Evolutionary conservation across 768 basidiomycete species (phyloP), one percentile per base, ranked within the genome.

Genomic region (Leucosporidium yakuticum): DNA sequence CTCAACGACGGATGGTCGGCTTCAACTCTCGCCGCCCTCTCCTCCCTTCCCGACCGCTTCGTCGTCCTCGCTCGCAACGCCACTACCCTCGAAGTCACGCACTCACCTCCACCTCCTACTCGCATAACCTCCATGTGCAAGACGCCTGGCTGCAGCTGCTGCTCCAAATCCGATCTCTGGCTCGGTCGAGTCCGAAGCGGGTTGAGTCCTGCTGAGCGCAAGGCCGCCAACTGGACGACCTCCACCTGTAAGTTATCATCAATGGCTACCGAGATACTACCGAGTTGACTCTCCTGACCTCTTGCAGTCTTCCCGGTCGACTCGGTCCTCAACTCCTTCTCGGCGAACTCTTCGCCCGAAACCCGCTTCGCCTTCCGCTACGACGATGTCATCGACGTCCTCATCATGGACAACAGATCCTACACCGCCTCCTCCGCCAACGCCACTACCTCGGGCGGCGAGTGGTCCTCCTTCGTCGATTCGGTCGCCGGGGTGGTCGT

Each of bases 341-440:
- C 36, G 31, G 36, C 12, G 8, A 69, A 65, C 7, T 67, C 65
- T 14, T 69, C 68, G 11, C 68, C 71, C 56, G 71, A 73, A 29
- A 2, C 50, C 14, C 71, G 68, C 21, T 73, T 69, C 50, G 68
- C 64, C 15, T 31, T 39, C 27, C 23, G 62, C 0, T 73, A 51
- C 60, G 0, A 19, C 21, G 71, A 69, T 63, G 44, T 20, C 14
- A 53, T 25, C 65, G 71, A 73, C 44, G 50, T 56, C 15, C 51
- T 73, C 49, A 25, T 73, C 29, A 50, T 73, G 51, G 71, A 73
- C 56, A 31, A 61, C 9, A 48, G 60, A 19, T 36, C 68, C 1
- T 50, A 68, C 27, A 44, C 54, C 21, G 57, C 23, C 47, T 19
- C 56, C 21, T 71, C 67, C 1, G 39, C 39, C 39, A 44, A 44